Evolutionary conservation across 345 rosid genomes (phyloP), one percentile per base, ranked within the genome.

Genomic region (Melaleuca alternifolia): DNA sequence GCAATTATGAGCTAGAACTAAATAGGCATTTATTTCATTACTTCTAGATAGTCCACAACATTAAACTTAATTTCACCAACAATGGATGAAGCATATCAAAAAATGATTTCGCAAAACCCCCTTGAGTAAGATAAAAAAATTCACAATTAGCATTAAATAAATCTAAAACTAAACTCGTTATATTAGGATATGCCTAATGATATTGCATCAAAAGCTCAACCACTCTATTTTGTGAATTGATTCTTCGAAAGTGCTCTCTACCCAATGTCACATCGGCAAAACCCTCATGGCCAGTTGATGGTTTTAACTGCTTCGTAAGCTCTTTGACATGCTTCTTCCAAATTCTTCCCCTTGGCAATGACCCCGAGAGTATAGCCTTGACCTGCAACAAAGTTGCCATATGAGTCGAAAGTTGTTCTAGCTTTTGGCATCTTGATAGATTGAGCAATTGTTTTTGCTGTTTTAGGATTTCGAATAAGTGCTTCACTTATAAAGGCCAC

Each of bases 281-380:
- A 96, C 82, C 98, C 99, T 85, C 93, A 98, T 2, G 95, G 93
- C 99, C 99, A 96, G 50, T 95, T 92, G 86, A 97, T 93, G 87
- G 91, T 90, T 88, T 94, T 94, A 0, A 94, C 95, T 6, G 97
- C 99, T 50, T 57, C 83, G 33, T 95, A 97, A 6, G 96, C 98
- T 90, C 88, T 91, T 15, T 94, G 96, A 11, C 89, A 90, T 24
- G 99, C 98, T 85, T 96, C 99, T 87, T 91, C 93, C 83, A 96
- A 92, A 89, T 96, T 94, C 86, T 85, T 90, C 83, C 99, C 99
- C 44, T 89, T 94, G 1, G 98, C 96, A 87, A 98, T 94, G 65
- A 96, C 91, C 23, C 98, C 98, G n/a, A 97, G 97, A 88, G 94
- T 95, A 84, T 98, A 98, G 15, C 99, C 99, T 7, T 98, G 98